Conservation (phyloP, 2,329 filamentous ascomycete species). For the Trichoderma pleuroti region DNA sequence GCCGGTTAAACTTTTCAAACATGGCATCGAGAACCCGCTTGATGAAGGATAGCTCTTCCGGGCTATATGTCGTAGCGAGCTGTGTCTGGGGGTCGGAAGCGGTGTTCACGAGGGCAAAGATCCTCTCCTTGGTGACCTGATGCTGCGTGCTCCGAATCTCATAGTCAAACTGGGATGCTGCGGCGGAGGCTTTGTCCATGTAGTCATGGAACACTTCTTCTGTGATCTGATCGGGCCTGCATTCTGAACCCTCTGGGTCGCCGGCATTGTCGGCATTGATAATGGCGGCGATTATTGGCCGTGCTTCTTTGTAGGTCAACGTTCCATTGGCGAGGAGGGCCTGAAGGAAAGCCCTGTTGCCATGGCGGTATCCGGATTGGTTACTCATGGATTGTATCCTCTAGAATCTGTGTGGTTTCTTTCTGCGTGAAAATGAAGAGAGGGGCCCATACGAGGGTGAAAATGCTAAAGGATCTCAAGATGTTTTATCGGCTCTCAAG, state of each 20-base stretch:
- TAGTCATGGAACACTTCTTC: conserved; percentile 65
- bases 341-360: conserved; percentile 86
- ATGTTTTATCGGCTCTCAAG: background rate
- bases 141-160: conserved; percentile 76
- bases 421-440: background rate
- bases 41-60: conserved; percentile 86
- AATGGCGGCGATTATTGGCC: conserved; percentile 72
- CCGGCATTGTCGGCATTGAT: conserved; percentile 53
- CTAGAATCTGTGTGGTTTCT: too few species aligned
- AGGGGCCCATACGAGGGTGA: background rate
- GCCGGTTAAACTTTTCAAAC: conserved; percentile 84
- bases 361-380: conserved; percentile 48
- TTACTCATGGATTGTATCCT: conserved; percentile 25
- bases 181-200: conserved; percentile 66
- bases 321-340: conserved; percentile 75
- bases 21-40: conserved; percentile 85
- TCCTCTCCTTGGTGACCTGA: conserved; percentile 62
- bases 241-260: conserved; percentile 32
- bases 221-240: conserved; percentile 61
- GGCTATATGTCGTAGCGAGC: conserved; percentile 72
- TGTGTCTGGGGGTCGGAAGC: conserved; percentile 82
- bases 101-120: conserved; percentile 84
- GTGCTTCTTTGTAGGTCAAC: conserved; percentile 71
- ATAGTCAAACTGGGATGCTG: conserved; percentile 76
- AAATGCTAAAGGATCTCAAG: background rate